Evolutionary conservation across 2,329 filamentous ascomycete species (phyloP).

Genomic region (Cryphonectria radicalis): DNA sequence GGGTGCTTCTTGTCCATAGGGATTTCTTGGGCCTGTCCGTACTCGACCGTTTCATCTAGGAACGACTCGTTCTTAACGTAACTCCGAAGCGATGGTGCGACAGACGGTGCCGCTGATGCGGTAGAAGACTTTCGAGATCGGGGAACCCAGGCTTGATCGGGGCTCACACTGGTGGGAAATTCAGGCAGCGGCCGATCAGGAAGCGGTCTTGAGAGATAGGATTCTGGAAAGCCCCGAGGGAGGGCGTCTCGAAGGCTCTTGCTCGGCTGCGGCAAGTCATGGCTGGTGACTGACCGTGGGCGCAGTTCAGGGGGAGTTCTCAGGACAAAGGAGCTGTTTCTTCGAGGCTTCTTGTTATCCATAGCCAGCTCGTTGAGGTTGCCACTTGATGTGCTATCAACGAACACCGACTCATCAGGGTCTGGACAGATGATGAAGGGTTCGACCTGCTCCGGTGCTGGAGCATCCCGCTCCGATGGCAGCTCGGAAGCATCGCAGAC

Average conservation of each 20-base stretch:
- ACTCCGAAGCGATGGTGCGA: conserved; percentile 27
- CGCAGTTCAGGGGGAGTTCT: conserved; percentile 26
- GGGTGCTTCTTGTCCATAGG: conserved; percentile 14
- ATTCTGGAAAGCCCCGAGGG: conserved; percentile 27
- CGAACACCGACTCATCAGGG: conserved; percentile 21
- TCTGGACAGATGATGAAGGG: background rate
- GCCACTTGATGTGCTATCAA: conserved; percentile 13
- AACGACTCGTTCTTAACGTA: conserved; percentile 25
- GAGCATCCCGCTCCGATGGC: background rate
- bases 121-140: conserved; percentile 29
- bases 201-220: conserved; percentile 36
- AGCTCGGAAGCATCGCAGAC: conserved; percentile 4
- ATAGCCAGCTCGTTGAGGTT: background rate
- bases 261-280: conserved; percentile 38
- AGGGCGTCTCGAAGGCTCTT: conserved; percentile 37
- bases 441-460: background rate
- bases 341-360: background rate
- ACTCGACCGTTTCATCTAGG: conserved; percentile 25
- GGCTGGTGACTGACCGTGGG: conserved; percentile 14
- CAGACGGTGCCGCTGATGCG: conserved; percentile 24
- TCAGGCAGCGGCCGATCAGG: conserved; percentile 36
- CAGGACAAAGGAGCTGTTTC: conserved; percentile 21
- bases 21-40: conserved; percentile 25
- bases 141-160: conserved; percentile 18
- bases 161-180: conserved; percentile 3